Base-by-base conservation (phyloP, 1,284 basidiomycete genomes). In the Cutaneotrichosporon cutaneum region DNA sequence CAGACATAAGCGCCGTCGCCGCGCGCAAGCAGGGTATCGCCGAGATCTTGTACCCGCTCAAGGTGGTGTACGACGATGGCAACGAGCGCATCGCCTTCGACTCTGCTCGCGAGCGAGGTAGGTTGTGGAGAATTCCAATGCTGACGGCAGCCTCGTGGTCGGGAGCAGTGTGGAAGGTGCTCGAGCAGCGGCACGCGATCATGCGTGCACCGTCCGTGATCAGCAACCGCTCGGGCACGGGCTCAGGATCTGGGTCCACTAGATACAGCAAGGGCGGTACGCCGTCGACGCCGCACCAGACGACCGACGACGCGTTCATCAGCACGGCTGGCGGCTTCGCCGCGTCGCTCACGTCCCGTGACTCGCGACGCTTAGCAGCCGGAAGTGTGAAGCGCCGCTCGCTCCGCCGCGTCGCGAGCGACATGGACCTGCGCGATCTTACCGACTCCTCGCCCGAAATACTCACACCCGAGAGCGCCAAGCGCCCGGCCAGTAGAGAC, bases 11-110 rank as follows among this genome's bases (percentile, higher is more conserved):
- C 0, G 90, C 89, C 4, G 82, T 88, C 27, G 90, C 91, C 7
- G 92, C 90, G 2, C 82, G 82, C 56, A 76, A 83, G 61, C 89
- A 87, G 70, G 82, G 82, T 18, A 69, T 85, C 58, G 83, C 88
- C 75, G 87, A 91, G 65, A 83, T 85, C 59, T 75, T 94, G 8
- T 90, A 90, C 59, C 92, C 92, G 0, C 94, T 94, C 80, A 90
- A 92, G 72, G 83, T 94, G 10, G 76, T 92, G 35, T 94, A 94
- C 72, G 84, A 85, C 21, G 92, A 94, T 75, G 92, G 92, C 3
- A 86, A 90, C 1, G 92, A 94, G 75, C 81, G 91, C 13, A 74
- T 94, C 13, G 92, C 87, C 1, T 87, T 90, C 22, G 91, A 92
- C 71, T 92, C 89, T 64, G 84, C 91, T 5, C 77, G 88, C 60